Conservation (phyloP, 139 green algal genomes). For the Auxenochlorella protothecoides region DNA sequence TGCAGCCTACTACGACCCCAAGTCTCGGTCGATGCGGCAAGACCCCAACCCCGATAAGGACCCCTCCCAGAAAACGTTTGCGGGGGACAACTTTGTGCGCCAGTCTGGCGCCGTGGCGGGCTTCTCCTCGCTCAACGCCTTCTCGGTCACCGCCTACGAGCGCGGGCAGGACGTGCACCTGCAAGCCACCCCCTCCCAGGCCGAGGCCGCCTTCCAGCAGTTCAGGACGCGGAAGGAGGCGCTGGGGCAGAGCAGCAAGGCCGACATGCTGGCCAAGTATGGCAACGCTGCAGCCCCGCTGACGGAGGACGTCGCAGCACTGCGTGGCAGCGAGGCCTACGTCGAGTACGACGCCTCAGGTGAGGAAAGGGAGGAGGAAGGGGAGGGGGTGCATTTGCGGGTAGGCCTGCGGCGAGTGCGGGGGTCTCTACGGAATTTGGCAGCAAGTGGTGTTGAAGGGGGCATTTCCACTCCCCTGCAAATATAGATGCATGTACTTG, state of each 20-base stretch:
- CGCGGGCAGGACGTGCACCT: conserved; percentile 78
- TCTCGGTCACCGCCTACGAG: conserved; percentile 70
- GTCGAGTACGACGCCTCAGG: conserved; percentile 89
- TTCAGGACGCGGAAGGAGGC: conserved; percentile 90
- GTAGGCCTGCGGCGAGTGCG: too few species aligned
- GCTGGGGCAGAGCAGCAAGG: conserved; percentile 48
- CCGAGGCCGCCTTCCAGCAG: conserved; percentile 76
- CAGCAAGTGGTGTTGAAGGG: too few species aligned
- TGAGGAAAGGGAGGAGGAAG: not conserved
- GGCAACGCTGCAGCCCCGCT: conserved; percentile 49
- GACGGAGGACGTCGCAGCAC: conserved; percentile 33
- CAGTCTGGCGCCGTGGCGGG: conserved; percentile 61
- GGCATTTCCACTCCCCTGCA: too few species aligned
- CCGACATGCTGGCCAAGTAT: conserved; percentile 74
- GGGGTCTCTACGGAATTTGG: too few species aligned
- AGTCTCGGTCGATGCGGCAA: conserved; percentile 91
- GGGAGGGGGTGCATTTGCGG: too few species aligned
- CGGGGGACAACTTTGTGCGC: conserved; percentile 92
- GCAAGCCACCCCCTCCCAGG: conserved; percentile 77
- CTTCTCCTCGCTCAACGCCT: conserved; percentile 76
- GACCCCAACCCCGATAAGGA: conserved; percentile 68
- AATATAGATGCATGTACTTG: too few species aligned
- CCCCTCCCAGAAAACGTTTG: conserved; percentile 48
- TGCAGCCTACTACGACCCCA: conserved; percentile 95
- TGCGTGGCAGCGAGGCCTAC: conserved; percentile 76